These are phyloP conservation scores for Trichoderma reesei DNA, from an alignment of 495 filamentous ascomycete genomes.

Conservation along the genomic window DNA sequence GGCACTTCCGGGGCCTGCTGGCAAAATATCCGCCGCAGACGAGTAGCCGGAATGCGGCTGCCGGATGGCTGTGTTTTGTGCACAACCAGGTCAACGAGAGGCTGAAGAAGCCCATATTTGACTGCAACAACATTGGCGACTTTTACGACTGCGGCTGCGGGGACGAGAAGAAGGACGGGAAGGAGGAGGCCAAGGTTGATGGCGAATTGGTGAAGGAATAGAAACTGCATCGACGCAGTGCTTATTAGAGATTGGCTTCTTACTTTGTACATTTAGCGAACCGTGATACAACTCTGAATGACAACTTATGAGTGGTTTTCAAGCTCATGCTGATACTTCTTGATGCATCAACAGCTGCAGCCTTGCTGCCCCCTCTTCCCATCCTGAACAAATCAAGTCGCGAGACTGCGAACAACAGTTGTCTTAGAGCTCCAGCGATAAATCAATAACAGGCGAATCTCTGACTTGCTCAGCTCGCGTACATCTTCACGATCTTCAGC, in stretches of 20 bases:
- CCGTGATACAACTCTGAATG: too few relatives aligned
- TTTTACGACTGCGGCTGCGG: slow-evolving; percentile 95
- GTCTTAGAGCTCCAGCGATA: too few relatives aligned
- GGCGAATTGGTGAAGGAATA: not conserved
- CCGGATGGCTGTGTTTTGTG: slow-evolving; percentile 87
- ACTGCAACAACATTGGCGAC: slow-evolving; percentile 82
- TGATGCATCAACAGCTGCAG: too few relatives aligned
- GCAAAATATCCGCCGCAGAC: slow-evolving; percentile 85
- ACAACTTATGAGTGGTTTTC: too few relatives aligned
- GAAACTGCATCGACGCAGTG: not conserved
- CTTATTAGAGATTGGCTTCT: too few relatives aligned
- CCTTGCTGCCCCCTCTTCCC: too few relatives aligned
- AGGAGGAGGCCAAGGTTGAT: slow-evolving; percentile 16
- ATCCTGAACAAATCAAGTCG: too few relatives aligned
- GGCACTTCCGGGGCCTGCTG: slow-evolving; percentile 79
- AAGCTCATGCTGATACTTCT: too few relatives aligned
- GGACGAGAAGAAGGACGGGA: slow-evolving; percentile 43
- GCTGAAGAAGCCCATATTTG: slow-evolving; percentile 70
- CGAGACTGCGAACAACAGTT: too few relatives aligned
- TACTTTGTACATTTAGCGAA: not conserved
- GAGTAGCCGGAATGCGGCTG: slow-evolving; percentile 68
- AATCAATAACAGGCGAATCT: too few relatives aligned
- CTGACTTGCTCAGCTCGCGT: too few relatives aligned
- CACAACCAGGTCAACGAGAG: slow-evolving; percentile 92
- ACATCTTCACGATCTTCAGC: not conserved